Conservation (phyloP, 1,139 yeast species). For the Arxiozyma slooffiae region DNA sequence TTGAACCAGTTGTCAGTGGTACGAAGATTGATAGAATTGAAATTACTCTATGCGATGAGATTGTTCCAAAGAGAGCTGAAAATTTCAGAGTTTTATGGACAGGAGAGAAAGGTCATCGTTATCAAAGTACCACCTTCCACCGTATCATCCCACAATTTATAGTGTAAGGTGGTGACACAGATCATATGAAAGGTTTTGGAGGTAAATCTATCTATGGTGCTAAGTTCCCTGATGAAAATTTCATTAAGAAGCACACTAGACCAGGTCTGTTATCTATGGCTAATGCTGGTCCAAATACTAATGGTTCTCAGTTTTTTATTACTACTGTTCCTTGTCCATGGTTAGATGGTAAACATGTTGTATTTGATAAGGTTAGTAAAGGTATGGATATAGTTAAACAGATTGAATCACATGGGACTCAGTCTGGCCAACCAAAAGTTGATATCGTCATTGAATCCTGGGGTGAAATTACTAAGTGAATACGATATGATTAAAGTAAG, state of each 20-base stretch:
- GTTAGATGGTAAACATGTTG: conserved; percentile 94
- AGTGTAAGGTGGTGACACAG: conserved; percentile 98
- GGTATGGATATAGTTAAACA: conserved; percentile 64
- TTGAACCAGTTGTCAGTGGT: conserved; percentile 79
- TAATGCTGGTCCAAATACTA: conserved; percentile 92
- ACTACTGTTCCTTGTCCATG: conserved; percentile 85
- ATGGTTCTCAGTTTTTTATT: conserved; percentile 91
- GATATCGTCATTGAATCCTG: conserved; percentile 63
- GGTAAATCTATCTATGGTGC: conserved; percentile 91
- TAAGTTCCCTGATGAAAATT: conserved; percentile 85
- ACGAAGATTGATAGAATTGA: conserved; percentile 60
- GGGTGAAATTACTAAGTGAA: conserved; percentile 50
- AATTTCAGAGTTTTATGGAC: conserved; percentile 57
- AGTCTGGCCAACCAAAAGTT: conserved; percentile 62
- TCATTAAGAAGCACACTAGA: conserved; percentile 64
- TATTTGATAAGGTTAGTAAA: conserved; percentile 85
- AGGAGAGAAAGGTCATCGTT: conserved; percentile 58
- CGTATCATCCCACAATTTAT: conserved; percentile 88
- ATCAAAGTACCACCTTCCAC: conserved; percentile 81
- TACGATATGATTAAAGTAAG: no score
- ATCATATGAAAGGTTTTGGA: conserved; percentile 87
- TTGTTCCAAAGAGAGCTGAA: conserved; percentile 87
- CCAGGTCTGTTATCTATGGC: conserved; percentile 93
- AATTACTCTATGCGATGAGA: conserved; percentile 76
- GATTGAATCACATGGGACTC: conserved; percentile 68